Evolutionary conservation across 2,329 filamentous ascomycete species (phyloP), one percentile per base, ranked within the genome.

Genomic region (Pestalotiopsis sp.): DNA sequence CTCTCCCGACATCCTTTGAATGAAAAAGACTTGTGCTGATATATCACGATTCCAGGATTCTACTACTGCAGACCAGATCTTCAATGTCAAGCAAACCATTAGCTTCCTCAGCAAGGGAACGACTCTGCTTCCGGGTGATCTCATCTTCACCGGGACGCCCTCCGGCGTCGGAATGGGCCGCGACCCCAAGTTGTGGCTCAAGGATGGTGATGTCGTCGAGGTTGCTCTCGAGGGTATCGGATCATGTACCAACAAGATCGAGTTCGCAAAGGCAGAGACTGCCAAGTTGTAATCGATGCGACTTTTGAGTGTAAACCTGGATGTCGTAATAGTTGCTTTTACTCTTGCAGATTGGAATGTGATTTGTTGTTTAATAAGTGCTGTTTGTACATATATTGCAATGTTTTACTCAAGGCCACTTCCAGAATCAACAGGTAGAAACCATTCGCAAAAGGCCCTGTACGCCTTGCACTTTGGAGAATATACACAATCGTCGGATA

Each of bases 121-220:
- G 14, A 91, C 90, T 0, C 78, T 92, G 62, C 76, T 90, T 70
- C 89, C 89, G 1, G 90, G 90, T 3, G 89, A 91, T 77, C 63
- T 91, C 65, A 90, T 92, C 70, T 91, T 91, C 72, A 92, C 89
- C 2, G 90, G 90, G 72, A 92, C 90, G 78, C 92, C 91, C 0
- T 86, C 89, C 70, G 92, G 91, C 39, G 91, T 94, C 23, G 91
- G 90, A 1, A 90, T 92, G 87, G 91, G 91, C 14, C 85, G 87
- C 64, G 90, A 86, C 68, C 91, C 91, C 3, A 87, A 86, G 68
- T 73, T 92, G 11, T 93, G 91, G 90, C 80, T 94, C 68, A 89
- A 90, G 78, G 85, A 94, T 76, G 90, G 91, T 4, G 92, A 94
- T 77, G 80, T 89, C 25, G 90, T 93, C 23, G 89, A 93, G 76